Evolutionary conservation across 1,139 yeast species (phyloP).

Genomic region (Pichia sp.): DNA sequence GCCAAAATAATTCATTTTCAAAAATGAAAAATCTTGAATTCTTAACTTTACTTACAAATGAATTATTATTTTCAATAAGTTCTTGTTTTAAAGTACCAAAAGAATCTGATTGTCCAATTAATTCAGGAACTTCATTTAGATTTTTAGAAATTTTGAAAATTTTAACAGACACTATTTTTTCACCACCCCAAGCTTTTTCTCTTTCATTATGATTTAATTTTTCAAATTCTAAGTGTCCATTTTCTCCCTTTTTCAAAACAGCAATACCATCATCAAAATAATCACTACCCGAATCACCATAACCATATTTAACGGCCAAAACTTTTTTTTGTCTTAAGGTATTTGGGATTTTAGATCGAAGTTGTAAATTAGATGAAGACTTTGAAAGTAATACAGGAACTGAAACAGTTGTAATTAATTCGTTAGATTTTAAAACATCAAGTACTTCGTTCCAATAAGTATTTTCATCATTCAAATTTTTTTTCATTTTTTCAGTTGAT

Average conservation of each 20-base stretch:
- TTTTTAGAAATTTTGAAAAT: slow-evolving; percentile 27
- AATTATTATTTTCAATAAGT: slow-evolving; percentile 6
- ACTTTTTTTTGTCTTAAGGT: slow-evolving; percentile 28
- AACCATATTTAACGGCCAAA: slow-evolving; percentile 81
- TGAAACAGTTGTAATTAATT: slow-evolving; percentile 64
- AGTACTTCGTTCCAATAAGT: slow-evolving; percentile 66
- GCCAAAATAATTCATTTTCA: slow-evolving; percentile 77
- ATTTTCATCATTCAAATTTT: slow-evolving; percentile 57
- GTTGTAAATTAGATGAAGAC: slow-evolving; percentile 2
- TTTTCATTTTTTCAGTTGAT: slow-evolving; percentile 46
- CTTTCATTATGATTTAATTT: slow-evolving; percentile 23
- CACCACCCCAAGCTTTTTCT: slow-evolving; percentile 28
- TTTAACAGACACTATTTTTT: slow-evolving; percentile 45
- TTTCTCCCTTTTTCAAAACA: slow-evolving; percentile 38
- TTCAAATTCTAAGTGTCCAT: slow-evolving; percentile 27
- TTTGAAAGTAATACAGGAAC: slow-evolving; percentile 32
- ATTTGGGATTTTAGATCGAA: not conserved
- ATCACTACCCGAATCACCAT: slow-evolving; percentile 82
- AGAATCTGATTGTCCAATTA: slow-evolving; percentile 14
- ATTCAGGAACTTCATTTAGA: slow-evolving; percentile 1
- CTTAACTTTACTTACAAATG: slow-evolving; percentile 37
- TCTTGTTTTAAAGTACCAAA: slow-evolving; percentile 5
- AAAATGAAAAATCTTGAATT: slow-evolving; percentile 66
- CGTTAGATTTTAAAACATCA: slow-evolving; percentile 52
- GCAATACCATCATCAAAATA: slow-evolving; percentile 74